Base-by-base conservation (phyloP, 2,329 filamentous ascomycete genomes). In the Aureobasidium sp. region DNA sequence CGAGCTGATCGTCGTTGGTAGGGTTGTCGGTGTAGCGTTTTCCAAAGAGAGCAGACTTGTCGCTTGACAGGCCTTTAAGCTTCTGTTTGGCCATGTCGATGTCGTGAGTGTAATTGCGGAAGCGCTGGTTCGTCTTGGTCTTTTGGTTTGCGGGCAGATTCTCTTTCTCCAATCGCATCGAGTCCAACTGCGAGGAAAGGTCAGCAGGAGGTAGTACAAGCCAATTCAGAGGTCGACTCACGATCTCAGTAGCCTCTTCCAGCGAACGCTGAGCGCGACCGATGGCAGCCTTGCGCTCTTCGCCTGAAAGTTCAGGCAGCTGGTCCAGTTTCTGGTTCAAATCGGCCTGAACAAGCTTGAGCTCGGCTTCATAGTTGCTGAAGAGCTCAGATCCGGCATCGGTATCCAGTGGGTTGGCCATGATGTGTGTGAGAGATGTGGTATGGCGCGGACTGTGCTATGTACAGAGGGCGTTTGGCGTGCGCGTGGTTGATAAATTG, bases 321-420 rank as follows among this genome's bases (percentile, higher is more conserved):
- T 95, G 88, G 69, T 99, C 94, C 63, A 99, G 82, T 76, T 97
- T 97, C 77, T 97, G 92, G 68, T 84, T 88, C 65, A 99, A 79
- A 73, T 99, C 93, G 68, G 94, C 93, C 74, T 96, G 91, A 14
- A 97, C 89, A 29, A 99, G 82, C 78, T 96, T 96, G 69, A 96
- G 86, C 77, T 99, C 94, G 62, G 92, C 91, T 78, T 97, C 94
- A 74, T 99, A 99, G 76, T 91, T 93, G 81, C 85, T 85, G 81
- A 99, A 97, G 74, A 97, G 90, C 85, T 99, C 94, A 59, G 91
- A 94, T 80, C 94, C 94, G 66, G 88, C 89, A 67, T 97, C 92
- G 70, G 90, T 91, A 74, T 97, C 92, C 72, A 97, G 84, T 48
- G 90, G 88, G 78, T 92, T 94, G 67, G 91, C 82, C 92, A 97